Conservation (phyloP, 768 basidiomycete genomes). For the Mycena leptocephala region DNA sequence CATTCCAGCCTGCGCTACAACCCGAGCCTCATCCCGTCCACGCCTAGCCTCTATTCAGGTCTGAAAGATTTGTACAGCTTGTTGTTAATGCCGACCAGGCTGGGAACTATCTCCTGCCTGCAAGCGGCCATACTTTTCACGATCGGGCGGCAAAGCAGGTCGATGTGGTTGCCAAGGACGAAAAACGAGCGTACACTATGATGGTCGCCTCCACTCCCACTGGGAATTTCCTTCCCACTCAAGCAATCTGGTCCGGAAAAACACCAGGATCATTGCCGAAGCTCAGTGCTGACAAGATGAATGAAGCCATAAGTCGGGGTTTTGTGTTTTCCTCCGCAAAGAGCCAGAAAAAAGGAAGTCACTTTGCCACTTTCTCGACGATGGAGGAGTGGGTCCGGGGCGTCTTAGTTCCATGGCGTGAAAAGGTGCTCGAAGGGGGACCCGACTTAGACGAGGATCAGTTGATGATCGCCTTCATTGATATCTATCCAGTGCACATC, state of each 20-base stretch:
- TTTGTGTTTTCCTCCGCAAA: constrained; percentile 36
- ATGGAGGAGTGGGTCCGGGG: constrained; percentile 25
- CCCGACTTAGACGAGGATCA: constrained; percentile 3
- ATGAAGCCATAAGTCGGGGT: background rate
- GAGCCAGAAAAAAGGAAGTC: constrained; percentile 18
- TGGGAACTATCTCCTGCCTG: constrained; percentile 20
- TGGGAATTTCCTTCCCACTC: constrained; percentile 42
- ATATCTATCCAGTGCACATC: background rate
- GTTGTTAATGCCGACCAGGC: constrained; percentile 38
- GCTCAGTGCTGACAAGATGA: background rate
- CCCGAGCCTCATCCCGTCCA: no score
- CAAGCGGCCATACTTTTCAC: constrained; percentile 31
- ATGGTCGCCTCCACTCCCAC: constrained; percentile 31
- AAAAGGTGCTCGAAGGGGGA: background rate
- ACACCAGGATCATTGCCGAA: constrained; percentile 26
- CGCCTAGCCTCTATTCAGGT: no score
- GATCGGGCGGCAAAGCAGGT: constrained; percentile 38
- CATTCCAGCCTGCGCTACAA: no score
- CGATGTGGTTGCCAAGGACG: constrained; percentile 31
- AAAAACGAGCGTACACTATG: constrained; percentile 41
- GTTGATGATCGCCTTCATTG: background rate
- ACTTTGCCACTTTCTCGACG: background rate
- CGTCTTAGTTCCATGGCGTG: constrained; percentile 23
- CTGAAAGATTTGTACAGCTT: no score
- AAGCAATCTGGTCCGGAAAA: constrained; percentile 37